Percentiles rank a stretch among this genome's conserved stretches.
These are phyloP conservation scores for Auriscalpium microsporum DNA, from an alignment of 768 basidiomycete genomes.

Conservation along the genomic window DNA sequence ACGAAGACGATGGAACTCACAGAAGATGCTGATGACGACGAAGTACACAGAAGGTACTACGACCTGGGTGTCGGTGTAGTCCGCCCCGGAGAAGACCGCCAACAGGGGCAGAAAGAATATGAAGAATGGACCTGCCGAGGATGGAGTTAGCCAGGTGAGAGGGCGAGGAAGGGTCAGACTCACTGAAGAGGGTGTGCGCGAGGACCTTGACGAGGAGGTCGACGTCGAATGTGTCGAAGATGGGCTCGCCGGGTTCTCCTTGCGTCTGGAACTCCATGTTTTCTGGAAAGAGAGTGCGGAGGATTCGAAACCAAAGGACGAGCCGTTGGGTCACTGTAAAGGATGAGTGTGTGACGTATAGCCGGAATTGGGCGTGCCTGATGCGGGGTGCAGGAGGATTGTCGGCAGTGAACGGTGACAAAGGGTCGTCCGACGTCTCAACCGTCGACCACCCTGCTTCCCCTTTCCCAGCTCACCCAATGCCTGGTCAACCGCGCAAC, in stretches of 20 bases:
- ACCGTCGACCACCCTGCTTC: neutral
- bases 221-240: conserved; percentile 66
- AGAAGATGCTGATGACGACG: conserved; percentile 50
- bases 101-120: conserved; percentile 72
- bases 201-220: conserved; percentile 78
- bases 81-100: conserved; percentile 59
- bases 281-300: neutral
- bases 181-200: conserved; percentile 71
- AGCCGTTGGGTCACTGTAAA: neutral
- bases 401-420: neutral
- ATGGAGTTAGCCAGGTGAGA: neutral
- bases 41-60: conserved; percentile 46
- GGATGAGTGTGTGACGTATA: no score
- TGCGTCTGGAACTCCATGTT: neutral
- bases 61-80: conserved; percentile 44
- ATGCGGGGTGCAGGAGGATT: neutral
- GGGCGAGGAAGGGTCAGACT: conserved; percentile 20
- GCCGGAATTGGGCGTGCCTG: no score
- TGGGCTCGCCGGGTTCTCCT: conserved; percentile 22
- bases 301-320: neutral
- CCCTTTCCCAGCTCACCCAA: neutral
- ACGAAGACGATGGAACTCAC: conserved; percentile 37
- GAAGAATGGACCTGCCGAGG: conserved; percentile 70
- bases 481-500: conserved; percentile 11
- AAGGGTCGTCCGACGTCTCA: neutral